These are phyloP conservation scores for Penicillium arizonense DNA, from an alignment of 495 filamentous ascomycete genomes.

Conservation along the genomic window DNA sequence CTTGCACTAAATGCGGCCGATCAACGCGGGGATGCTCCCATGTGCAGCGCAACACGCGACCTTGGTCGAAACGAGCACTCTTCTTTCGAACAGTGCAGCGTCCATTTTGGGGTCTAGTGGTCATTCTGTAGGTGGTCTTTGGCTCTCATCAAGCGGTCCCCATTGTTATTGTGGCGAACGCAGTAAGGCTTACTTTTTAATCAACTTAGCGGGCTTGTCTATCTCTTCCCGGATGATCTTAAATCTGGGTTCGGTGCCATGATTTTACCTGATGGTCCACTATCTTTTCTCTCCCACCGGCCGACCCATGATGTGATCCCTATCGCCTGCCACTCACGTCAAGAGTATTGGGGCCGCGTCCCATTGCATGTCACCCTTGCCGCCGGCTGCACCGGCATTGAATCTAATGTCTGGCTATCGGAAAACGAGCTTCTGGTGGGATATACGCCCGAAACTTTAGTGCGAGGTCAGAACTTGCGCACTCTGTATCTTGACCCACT, in stretches of 20 bases:
- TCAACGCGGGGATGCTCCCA: slow-evolving; percentile 8
- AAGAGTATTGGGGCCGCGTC: slow-evolving; percentile 69
- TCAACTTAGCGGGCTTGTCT: slow-evolving; percentile 1
- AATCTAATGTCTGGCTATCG: slow-evolving; percentile 74
- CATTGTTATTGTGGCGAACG: neutral
- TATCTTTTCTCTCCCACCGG: slow-evolving; percentile 14
- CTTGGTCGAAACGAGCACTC: neutral
- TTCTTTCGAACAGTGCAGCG: neutral
- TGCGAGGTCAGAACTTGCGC: slow-evolving; percentile 37
- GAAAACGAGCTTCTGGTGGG: slow-evolving; percentile 54
- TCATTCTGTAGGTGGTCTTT: slow-evolving; percentile 10
- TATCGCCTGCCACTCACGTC: slow-evolving; percentile 54
- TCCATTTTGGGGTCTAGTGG: slow-evolving; percentile 7
- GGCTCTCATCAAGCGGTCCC: no score
- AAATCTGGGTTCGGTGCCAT: slow-evolving; percentile 39
- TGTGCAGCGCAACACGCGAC: neutral
- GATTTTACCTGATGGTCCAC: slow-evolving; percentile 31
- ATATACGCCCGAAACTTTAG: neutral
- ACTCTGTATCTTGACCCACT: slow-evolving; percentile 66
- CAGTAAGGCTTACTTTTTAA: neutral
- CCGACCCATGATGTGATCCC: slow-evolving; percentile 11
- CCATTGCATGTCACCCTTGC: slow-evolving; percentile 48
- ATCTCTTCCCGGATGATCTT: slow-evolving; percentile 1
- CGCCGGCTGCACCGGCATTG: slow-evolving; percentile 60
- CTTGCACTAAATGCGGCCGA: no score